These are phyloP conservation scores for Petunia hybrid DNA, from an alignment of 305 asterid genomes.

Conservation along the genomic window DNA sequence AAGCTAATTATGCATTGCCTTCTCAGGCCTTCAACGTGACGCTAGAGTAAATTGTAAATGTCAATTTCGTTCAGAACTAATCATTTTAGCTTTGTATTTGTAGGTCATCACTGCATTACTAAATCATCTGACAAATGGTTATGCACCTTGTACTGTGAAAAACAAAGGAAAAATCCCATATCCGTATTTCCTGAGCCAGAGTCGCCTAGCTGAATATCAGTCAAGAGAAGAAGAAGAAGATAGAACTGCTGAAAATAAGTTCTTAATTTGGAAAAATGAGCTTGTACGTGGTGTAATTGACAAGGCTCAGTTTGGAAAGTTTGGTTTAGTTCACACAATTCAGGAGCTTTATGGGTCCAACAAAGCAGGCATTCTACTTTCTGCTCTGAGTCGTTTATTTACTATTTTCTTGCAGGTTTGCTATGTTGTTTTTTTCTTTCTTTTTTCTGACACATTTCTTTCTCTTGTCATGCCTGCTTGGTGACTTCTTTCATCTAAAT, in stretches of 20 bases:
- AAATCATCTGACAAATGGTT: slow-evolving; percentile 83
- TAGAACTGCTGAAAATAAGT: slow-evolving; percentile 76
- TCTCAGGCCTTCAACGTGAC: neutral
- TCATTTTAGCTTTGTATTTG: slow-evolving; percentile 25
- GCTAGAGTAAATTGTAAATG: slow-evolving; percentile 3
- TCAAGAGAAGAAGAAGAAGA: slow-evolving; percentile 56
- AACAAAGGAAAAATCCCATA: slow-evolving; percentile 83
- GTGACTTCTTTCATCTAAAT: slow-evolving; percentile 29
- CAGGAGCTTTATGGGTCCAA: slow-evolving; percentile 96
- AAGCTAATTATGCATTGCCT: slow-evolving; percentile 24
- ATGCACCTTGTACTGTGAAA: slow-evolving; percentile 80
- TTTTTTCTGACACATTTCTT: slow-evolving; percentile 29
- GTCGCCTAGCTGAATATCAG: slow-evolving; percentile 44
- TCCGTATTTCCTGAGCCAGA: slow-evolving; percentile 62
- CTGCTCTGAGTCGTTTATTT: slow-evolving; percentile 88
- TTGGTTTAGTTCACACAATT: slow-evolving; percentile 93
- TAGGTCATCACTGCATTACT: slow-evolving; percentile 90
- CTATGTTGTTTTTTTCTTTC: slow-evolving; percentile 29
- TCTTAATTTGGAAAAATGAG: slow-evolving; percentile 92
- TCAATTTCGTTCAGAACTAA: slow-evolving; percentile 13
- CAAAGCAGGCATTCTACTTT: slow-evolving; percentile 90
- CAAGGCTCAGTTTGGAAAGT: slow-evolving; percentile 98
- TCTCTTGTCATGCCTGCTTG: slow-evolving; percentile 32
- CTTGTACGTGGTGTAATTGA: slow-evolving; percentile 95
- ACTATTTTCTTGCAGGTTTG: slow-evolving; percentile 92